Evolutionary conservation across 2,329 filamentous ascomycete genomes (phyloP).

Genomic region (Samsoniella hepiali): DNA sequence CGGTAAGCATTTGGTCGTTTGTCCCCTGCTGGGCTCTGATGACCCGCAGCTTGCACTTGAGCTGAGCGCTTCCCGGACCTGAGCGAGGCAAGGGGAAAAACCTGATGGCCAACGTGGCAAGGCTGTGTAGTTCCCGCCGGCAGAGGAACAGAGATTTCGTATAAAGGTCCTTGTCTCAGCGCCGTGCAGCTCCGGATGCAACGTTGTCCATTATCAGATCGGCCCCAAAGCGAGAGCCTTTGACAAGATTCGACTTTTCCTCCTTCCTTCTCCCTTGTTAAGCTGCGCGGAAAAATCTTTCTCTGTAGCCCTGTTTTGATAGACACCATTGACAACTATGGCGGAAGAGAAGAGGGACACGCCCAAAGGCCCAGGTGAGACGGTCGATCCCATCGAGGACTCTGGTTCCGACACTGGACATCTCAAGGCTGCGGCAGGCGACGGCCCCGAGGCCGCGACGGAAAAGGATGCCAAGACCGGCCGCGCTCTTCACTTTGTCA

Average conservation of each 20-base stretch:
- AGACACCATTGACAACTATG: not conserved
- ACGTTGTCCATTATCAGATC: not conserved
- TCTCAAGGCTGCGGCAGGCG: not conserved
- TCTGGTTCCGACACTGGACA: constrained; percentile 1
- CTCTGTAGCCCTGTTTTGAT: not conserved
- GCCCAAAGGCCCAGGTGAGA: not conserved
- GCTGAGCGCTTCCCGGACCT: not conserved
- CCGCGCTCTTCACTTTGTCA: constrained; percentile 18
- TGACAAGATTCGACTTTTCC: not conserved
- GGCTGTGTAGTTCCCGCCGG: not conserved
- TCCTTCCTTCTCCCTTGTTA: not conserved
- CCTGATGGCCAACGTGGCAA: not conserved
- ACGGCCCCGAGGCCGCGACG: not conserved
- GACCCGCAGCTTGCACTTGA: not conserved
- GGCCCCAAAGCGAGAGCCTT: not conserved
- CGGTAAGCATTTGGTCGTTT: not conserved
- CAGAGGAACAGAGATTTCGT: not conserved
- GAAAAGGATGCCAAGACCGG: not conserved
- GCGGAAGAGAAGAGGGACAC: not conserved
- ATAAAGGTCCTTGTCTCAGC: constrained; percentile 9
- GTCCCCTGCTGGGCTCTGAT: not conserved
- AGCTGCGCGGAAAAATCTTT: too few relatives aligned
- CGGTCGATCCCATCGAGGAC: not conserved
- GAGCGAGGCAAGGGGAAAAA: not conserved
- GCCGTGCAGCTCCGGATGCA: constrained; percentile 3